Base-by-base conservation (phyloP, 2,329 filamentous ascomycete genomes). In the Arthroderma uncinatum region DNA sequence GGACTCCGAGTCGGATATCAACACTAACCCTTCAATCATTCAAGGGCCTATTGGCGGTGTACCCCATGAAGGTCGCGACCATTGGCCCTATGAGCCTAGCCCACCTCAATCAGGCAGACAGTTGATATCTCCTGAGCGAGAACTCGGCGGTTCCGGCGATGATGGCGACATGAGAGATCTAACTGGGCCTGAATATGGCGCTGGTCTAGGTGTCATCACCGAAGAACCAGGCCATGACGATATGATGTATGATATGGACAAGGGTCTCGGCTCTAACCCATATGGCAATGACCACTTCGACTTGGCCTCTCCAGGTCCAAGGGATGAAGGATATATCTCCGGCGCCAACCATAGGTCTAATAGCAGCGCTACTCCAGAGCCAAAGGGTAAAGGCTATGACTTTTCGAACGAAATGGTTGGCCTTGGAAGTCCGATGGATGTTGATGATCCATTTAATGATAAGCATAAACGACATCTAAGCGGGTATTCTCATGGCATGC, bases 311-410 rank as follows among this genome's bases (percentile, higher is more conserved):
- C 81, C 70, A 78, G 84, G 79, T 59, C 81, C 76, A 59, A 87
- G 84, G 69, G 89, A 96, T 67, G 92, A 97, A 74, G 92, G 91
- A 6, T 97, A 96, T 72, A 91, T 92, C 62, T 95, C 92, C 23
- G 89, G 82, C 64, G 79, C 79, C 34, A 81, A 83, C 65, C 79
- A 76, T 61, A 77, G 80, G 62, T 78, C 77, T 53, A 72, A 74
- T 12, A 77, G 74, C 57, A 66, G 69, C 40, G 68, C 70, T 54
- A 78, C 75, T 4, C 77, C 78, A 10, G 75, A 78, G 55, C 72
- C 71, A 34, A 71, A 68, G 37, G 65, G 62, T 14, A 75, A 74
- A 65, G 75, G 68, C 56, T 71, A 82, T 57, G 81, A 78, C 50
- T 79, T 82, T 47, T 68, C 78, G 33, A 77, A 79, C 59, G 73